phyloP scores from a whole-genome alignment of 495 filamentous ascomycete genomes.

The Penicillium waksmanii region DNA sequence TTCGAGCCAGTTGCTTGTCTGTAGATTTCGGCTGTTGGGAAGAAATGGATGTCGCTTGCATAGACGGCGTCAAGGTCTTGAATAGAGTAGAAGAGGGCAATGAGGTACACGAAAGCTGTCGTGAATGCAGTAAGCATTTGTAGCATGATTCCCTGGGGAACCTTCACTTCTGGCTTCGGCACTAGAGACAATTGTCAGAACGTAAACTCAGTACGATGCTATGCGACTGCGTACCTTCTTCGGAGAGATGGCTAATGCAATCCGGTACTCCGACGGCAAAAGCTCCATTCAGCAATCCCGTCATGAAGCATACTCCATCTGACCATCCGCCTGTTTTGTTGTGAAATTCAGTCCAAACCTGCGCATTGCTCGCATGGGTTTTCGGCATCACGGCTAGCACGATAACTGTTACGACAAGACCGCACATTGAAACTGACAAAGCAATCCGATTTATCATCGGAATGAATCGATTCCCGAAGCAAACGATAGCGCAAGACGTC shows the following conservation, averaged over 20 bases:
- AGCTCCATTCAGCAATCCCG: constrained; percentile 76
- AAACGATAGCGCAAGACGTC: constrained; percentile 61
- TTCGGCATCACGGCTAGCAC: constrained; percentile 74
- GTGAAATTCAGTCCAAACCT: constrained; percentile 65
- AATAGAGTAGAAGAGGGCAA: constrained; percentile 64
- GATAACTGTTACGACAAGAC: constrained; percentile 66
- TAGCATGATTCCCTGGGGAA: constrained; percentile 53
- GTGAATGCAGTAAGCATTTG: constrained; percentile 63
- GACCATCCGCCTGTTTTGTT: constrained; percentile 67
- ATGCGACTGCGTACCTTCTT: constrained; percentile 52
- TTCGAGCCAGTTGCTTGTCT: constrained; percentile 66
- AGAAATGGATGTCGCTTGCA: constrained; percentile 53
- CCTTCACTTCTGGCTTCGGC: constrained; percentile 30
- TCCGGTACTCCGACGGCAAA: constrained; percentile 78
- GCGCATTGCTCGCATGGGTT: constrained; percentile 56
- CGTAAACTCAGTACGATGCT: background rate
- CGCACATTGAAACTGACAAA: constrained; percentile 64
- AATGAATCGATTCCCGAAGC: constrained; percentile 67
- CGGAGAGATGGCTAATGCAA: constrained; percentile 71
- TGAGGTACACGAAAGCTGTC: constrained; percentile 41
- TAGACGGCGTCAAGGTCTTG: constrained; percentile 63
- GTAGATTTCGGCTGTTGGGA: constrained; percentile 76
- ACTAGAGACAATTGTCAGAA: constrained; percentile 12
- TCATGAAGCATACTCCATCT: constrained; percentile 70
- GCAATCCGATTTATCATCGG: constrained; percentile 66